phyloP scores from a whole-genome alignment of 148 eudicot genomes.

The Amaranthus hypochondriacus region DNA sequence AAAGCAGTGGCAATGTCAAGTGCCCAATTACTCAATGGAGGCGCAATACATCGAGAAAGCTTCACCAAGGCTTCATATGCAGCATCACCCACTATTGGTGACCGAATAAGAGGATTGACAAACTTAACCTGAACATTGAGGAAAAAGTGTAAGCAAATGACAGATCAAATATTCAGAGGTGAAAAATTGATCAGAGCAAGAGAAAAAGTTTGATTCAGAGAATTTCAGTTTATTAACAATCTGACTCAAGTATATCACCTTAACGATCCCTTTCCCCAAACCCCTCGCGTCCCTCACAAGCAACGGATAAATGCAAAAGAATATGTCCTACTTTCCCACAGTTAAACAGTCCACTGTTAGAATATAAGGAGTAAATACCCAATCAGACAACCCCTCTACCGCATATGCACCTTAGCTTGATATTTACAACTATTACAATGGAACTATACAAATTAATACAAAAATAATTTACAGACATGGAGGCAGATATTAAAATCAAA shows the following conservation, averaged over 20 bases:
- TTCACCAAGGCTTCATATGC: constrained; percentile 87
- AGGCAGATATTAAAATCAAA: too few species aligned
- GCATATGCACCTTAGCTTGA: too few species aligned
- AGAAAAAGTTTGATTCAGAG: background rate
- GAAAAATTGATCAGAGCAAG: background rate
- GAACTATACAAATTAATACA: too few species aligned
- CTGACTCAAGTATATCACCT: background rate
- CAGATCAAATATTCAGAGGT: background rate
- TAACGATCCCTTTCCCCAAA: too few species aligned
- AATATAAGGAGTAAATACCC: too few species aligned
- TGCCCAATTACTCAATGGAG: constrained; percentile 87
- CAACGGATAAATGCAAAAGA: too few species aligned
- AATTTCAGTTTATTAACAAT: background rate
- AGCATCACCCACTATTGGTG: constrained; percentile 70
- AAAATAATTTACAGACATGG: too few species aligned
- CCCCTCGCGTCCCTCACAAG: too few species aligned
- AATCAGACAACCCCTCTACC: too few species aligned
- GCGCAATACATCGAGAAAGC: constrained; percentile 77
- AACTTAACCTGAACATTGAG: constrained; percentile 57
- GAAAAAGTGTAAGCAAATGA: constrained; percentile 8
- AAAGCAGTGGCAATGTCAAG: constrained; percentile 90
- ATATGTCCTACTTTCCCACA: too few species aligned
- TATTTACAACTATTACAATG: too few species aligned
- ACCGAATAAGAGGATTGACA: constrained; percentile 70
- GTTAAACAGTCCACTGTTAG: too few species aligned